Base-by-base conservation (phyloP, 441 rosid species). In the Croton setiger region DNA sequence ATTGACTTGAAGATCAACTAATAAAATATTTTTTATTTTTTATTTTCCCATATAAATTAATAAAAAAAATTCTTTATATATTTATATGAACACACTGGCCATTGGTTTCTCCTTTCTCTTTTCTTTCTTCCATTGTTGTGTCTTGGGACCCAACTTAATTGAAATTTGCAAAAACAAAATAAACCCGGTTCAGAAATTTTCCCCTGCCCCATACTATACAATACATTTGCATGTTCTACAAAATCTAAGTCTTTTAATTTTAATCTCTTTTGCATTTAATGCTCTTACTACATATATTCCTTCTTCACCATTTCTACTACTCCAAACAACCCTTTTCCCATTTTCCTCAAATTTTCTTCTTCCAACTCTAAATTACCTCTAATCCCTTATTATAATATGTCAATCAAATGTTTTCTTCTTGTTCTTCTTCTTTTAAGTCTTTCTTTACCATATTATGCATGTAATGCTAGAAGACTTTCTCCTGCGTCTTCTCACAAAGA, bases 161-260 rank as follows among this genome's bases (percentile, higher is more conserved):
- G 74, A 45, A 63, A 63, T 64, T 59, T 69, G 57, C 60, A 75
- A 58, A 74, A 61, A 60, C 33, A 63, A 67, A 66, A 81, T 37
- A 65, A 70, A 69, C 71, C 81, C 87, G 70, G 77, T 77, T 78
- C 88, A 72, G 77, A 71, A 74, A 73, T 77, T 74, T 67, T 72
- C 70, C 68, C 56, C 62, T 73, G 65, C 51, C 78, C 82, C 89
- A 82, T 78, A 27, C 31, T 27, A 27, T 27, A 27, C 31, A 27
- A 27, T 27, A 78, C 85, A 83, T 67, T 66, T 72, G 85, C 95
- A 87, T 82, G 89, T 82, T 84, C 85, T 79, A 17, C 79, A 35
- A 58, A 62, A 10, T 57, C 52, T 21, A 60, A 43, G 66, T 63
- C 77, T 66, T 61, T 72, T 60, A 71, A 27, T 27, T 27, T 27